phyloP scores from a whole-genome alignment of 257 asterid genomes.

The Solanum bukasovii region DNA sequence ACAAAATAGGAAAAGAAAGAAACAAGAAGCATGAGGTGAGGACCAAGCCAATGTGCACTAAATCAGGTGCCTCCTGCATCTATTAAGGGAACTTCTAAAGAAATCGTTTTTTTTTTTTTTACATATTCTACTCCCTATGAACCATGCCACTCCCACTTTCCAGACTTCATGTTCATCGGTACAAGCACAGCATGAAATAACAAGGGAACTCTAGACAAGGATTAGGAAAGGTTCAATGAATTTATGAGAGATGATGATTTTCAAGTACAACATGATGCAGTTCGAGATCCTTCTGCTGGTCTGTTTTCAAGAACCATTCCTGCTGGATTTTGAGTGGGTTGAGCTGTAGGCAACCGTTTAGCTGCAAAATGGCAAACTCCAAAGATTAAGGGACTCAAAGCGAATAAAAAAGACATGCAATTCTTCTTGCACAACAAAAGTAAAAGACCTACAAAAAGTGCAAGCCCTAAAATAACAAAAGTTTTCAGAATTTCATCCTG shows the following conservation, averaged over 20 bases:
- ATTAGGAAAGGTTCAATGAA: neutral
- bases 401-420: neutral
- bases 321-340: slow-evolving; percentile 51
- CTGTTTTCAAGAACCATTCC: slow-evolving; percentile 77
- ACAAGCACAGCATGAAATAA: neutral
- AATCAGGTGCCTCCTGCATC: neutral
- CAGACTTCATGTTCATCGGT: neutral
- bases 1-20: neutral
- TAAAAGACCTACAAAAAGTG: neutral
- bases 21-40: neutral
- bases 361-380: slow-evolving; percentile 28
- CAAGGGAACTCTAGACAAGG: neutral
- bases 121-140: neutral
- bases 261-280: slow-evolving; percentile 53
- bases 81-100: neutral
- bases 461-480: neutral
- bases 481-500: neutral
- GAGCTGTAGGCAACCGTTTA: slow-evolving; percentile 64
- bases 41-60: neutral
- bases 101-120: neutral
- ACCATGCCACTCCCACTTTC: neutral
- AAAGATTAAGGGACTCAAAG: neutral
- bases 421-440: neutral
- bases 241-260: neutral
- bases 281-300: slow-evolving; percentile 50